These are phyloP conservation scores for Nephelium lappaceum DNA, from an alignment of 345 rosid species.

Conservation along the genomic window DNA sequence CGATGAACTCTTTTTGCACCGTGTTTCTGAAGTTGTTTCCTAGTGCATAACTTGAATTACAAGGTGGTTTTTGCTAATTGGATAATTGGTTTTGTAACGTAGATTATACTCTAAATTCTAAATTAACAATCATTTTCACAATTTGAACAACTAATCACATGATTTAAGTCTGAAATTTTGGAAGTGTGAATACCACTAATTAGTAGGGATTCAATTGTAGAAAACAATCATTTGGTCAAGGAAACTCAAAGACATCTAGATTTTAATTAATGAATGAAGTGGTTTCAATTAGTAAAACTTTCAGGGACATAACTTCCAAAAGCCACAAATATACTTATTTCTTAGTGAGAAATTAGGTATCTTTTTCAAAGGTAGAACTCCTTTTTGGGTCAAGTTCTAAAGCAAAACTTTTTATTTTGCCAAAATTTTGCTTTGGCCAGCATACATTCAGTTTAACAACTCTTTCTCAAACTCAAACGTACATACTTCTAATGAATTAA, in stretches of 20 bases:
- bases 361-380: slow-evolving; percentile 4
- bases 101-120: no score
- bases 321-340: neutral
- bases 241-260: neutral
- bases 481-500: no score
- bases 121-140: no score
- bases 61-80: no score
- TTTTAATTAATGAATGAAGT: neutral
- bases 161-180: neutral
- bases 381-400: slow-evolving; percentile 14
- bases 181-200: neutral
- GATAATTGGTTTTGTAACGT: no score
- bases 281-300: neutral
- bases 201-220: neutral
- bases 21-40: neutral
- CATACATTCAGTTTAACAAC: neutral
- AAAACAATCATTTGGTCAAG: slow-evolving; percentile 20
- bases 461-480: neutral
- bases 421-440: neutral
- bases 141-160: neutral
- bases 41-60: neutral
- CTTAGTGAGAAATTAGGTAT: neutral
- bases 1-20: slow-evolving; percentile 8
- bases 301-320: neutral
- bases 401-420: slow-evolving; percentile 1